These are phyloP conservation scores for Cytospora paraplurivora DNA, from an alignment of 2,329 filamentous ascomycete genomes.

Conservation along the genomic window DNA sequence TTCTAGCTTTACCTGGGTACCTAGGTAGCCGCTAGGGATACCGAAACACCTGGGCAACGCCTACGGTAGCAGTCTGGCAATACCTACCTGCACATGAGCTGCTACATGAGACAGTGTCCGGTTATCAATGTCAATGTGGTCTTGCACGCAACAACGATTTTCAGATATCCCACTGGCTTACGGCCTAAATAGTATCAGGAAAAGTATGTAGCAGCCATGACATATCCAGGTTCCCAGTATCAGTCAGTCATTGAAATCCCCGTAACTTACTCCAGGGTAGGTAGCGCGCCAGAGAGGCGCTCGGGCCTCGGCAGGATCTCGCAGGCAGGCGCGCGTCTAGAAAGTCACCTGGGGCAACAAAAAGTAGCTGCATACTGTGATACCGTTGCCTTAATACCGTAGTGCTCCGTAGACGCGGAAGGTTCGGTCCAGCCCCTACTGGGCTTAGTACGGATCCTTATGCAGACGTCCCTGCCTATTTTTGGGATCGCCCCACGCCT, in stretches of 20 bases:
- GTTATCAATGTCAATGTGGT: too few relatives aligned
- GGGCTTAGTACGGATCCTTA: neutral
- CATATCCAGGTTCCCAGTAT: too few relatives aligned
- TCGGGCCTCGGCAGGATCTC: constrained; percentile 16
- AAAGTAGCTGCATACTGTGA: neutral
- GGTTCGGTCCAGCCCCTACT: neutral
- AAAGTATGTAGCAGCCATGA: neutral
- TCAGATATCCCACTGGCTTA: too few relatives aligned
- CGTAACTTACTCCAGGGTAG: neutral
- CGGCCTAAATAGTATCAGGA: too few relatives aligned
- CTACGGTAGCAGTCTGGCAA: too few relatives aligned
- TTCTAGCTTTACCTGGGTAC: too few relatives aligned
- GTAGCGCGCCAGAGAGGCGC: constrained; percentile 1
- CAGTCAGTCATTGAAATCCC: too few relatives aligned
- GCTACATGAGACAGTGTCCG: too few relatives aligned
- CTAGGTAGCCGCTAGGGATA: too few relatives aligned
- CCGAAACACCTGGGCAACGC: too few relatives aligned
- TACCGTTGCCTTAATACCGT: neutral
- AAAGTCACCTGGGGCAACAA: constrained; percentile 8
- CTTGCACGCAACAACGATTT: too few relatives aligned
- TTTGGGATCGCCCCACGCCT: neutral
- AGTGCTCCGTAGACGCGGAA: neutral
- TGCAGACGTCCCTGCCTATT: neutral
- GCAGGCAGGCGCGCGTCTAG: constrained; percentile 28
- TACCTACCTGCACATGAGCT: too few relatives aligned